These are phyloP conservation scores for Sugiyamaella mastotermitis DNA, from an alignment of 805 yeast genomes.

Conservation along the genomic window DNA sequence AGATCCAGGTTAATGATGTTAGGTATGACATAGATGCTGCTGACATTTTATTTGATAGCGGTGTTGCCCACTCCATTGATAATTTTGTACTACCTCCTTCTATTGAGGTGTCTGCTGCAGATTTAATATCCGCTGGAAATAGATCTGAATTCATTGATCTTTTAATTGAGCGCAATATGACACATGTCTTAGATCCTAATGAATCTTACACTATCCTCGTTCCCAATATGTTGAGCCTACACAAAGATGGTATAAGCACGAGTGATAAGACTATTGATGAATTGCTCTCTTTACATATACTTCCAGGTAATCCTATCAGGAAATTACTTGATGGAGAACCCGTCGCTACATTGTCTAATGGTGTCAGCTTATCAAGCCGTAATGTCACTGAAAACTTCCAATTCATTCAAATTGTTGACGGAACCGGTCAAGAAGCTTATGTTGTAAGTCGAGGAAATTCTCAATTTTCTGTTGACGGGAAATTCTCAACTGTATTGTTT, in stretches of 20 bases:
- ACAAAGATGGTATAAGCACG: slow-evolving; percentile 38
- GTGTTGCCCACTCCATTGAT: slow-evolving; percentile 71
- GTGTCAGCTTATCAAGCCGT: slow-evolving; percentile 15
- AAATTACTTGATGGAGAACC: slow-evolving; percentile 18
- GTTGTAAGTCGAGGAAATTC: slow-evolving; percentile 23
- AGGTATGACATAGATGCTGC: slow-evolving; percentile 30
- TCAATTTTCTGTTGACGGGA: slow-evolving; percentile 12
- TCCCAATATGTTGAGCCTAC: slow-evolving; percentile 58
- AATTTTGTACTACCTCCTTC: slow-evolving; percentile 51
- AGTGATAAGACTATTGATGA: slow-evolving; percentile 41
- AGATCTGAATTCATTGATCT: slow-evolving; percentile 42
- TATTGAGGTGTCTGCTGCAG: slow-evolving; percentile 46
- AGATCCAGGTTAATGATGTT: slow-evolving; percentile 3
- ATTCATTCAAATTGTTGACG: slow-evolving; percentile 21
- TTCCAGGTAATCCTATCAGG: slow-evolving; percentile 47
- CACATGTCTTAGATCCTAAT: slow-evolving; percentile 36
- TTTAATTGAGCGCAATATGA: slow-evolving; percentile 41
- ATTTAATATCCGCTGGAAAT: slow-evolving; percentile 52
- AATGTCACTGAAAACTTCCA: slow-evolving; percentile 22
- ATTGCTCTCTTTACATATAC: slow-evolving; percentile 61
- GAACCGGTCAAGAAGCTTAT: slow-evolving; percentile 20
- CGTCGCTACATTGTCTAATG: slow-evolving; percentile 22
- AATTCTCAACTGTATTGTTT: slow-evolving; percentile 25
- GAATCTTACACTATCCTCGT: slow-evolving; percentile 57
- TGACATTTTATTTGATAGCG: slow-evolving; percentile 74